Conservation (phyloP, 2,329 filamentous ascomycete species). For the Claviceps humidiphila region DNA sequence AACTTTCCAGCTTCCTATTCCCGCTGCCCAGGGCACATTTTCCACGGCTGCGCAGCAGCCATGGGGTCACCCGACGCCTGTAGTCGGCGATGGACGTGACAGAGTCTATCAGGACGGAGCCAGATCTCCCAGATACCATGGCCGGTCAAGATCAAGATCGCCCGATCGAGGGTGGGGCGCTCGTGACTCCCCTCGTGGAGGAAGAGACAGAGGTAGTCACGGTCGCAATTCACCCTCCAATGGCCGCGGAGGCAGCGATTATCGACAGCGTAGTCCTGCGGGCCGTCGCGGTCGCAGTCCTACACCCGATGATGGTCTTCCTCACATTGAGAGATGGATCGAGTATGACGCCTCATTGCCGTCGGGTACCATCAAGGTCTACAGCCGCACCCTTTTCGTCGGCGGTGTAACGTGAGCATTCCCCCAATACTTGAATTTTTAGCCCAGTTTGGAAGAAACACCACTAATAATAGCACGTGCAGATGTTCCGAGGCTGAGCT, state of each 20-base stretch:
- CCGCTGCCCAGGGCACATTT: slow-evolving; percentile 31
- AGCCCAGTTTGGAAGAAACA: not conserved
- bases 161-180: slow-evolving; percentile 61
- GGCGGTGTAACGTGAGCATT: slow-evolving; percentile 74
- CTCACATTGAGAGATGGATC: slow-evolving; percentile 50
- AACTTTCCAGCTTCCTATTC: slow-evolving; percentile 24
- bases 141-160: slow-evolving; percentile 64
- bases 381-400: slow-evolving; percentile 91
- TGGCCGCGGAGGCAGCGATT: slow-evolving; percentile 43
- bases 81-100: slow-evolving; percentile 39
- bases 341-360: slow-evolving; percentile 66
- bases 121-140: slow-evolving; percentile 48
- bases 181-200: slow-evolving; percentile 49
- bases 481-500: slow-evolving; percentile 72
- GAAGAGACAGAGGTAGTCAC: slow-evolving; percentile 58
- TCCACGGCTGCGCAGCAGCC: slow-evolving; percentile 18
- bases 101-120: slow-evolving; percentile 40
- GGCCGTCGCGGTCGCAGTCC: slow-evolving; percentile 54
- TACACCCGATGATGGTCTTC: slow-evolving; percentile 31
- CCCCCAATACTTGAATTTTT: not conserved
- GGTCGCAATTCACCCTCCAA: slow-evolving; percentile 48
- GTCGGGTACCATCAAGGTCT: slow-evolving; percentile 72
- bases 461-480: not conserved
- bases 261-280: slow-evolving; percentile 77
- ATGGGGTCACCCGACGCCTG: slow-evolving; percentile 17